Conservation (phyloP, 1,284 basidiomycete species). For the Inonotus obliquus region DNA sequence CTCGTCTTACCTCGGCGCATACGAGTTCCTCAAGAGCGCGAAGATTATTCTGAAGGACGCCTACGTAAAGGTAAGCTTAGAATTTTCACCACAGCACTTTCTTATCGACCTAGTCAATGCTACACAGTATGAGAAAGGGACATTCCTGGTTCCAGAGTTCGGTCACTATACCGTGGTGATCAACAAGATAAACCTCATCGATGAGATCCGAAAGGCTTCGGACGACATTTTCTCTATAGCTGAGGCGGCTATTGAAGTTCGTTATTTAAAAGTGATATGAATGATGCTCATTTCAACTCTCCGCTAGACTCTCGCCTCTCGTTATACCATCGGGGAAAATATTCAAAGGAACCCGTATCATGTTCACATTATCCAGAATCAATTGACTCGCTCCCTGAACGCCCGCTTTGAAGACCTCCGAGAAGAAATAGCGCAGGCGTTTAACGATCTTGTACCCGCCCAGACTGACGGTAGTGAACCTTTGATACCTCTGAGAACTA, state of each 20-base stretch:
- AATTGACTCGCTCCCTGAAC: slow-evolving; percentile 25
- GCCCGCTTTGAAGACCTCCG: slow-evolving; percentile 22
- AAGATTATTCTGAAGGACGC: slow-evolving; percentile 5
- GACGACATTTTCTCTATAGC: slow-evolving; percentile 28
- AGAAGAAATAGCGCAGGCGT: slow-evolving; percentile 25
- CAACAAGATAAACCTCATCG: slow-evolving; percentile 24
- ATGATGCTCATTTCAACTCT: neutral
- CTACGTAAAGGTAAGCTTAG: slow-evolving; percentile 3
- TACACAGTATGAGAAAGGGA: slow-evolving; percentile 19
- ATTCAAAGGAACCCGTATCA: slow-evolving; percentile 22
- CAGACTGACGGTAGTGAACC: slow-evolving; percentile 16
- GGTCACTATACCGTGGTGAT: slow-evolving; percentile 28
- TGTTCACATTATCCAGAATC: slow-evolving; percentile 22
- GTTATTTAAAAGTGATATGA: neutral
- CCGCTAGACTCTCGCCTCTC: slow-evolving; percentile 3
- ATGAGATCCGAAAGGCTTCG: slow-evolving; percentile 31
- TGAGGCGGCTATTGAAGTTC: slow-evolving; percentile 26
- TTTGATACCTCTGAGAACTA: too few relatives aligned
- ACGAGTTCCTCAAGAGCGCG: slow-evolving; percentile 5
- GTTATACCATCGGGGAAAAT: slow-evolving; percentile 19
- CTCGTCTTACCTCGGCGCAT: slow-evolving; percentile 10
- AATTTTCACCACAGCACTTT: neutral
- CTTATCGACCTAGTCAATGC: neutral
- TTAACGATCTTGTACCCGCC: slow-evolving; percentile 22
- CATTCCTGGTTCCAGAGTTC: slow-evolving; percentile 27